These are phyloP conservation scores for Colletotrichum sp. DNA, from an alignment of 2,329 filamentous ascomycete genomes.

Conservation along the genomic window DNA sequence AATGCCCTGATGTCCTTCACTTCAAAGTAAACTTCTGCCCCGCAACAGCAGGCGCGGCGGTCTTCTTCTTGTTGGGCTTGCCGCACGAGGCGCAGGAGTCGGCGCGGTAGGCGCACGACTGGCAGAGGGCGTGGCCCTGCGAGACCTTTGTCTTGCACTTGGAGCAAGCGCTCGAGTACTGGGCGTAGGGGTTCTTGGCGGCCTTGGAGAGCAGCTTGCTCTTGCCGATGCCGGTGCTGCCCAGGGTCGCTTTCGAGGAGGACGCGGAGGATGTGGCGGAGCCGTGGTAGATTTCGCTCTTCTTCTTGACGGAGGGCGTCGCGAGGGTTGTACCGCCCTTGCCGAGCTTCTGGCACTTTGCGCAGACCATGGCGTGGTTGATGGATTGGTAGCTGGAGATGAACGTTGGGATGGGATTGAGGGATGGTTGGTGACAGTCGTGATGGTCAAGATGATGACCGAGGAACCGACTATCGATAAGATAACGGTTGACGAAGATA, in stretches of 20 bases:
- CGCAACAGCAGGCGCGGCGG: slow-evolving; percentile 57
- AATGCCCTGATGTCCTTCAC: slow-evolving; percentile 35
- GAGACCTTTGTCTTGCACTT: slow-evolving; percentile 69
- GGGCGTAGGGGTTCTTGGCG: slow-evolving; percentile 70
- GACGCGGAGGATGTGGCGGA: slow-evolving; percentile 54
- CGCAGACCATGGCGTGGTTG: slow-evolving; percentile 60
- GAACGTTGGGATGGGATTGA: not conserved
- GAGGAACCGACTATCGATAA: not conserved
- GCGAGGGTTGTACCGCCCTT: slow-evolving; percentile 63
- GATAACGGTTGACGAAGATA: not conserved
- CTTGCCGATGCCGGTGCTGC: slow-evolving; percentile 65
- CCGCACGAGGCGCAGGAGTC: slow-evolving; percentile 69
- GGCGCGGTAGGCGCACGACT: slow-evolving; percentile 66
- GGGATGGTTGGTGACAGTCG: not conserved
- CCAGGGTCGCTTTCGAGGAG: slow-evolving; percentile 55
- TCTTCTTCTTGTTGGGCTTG: slow-evolving; percentile 59
- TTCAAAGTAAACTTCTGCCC: slow-evolving; percentile 69
- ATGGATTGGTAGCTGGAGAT: not conserved
- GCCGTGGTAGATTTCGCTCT: slow-evolving; percentile 70
- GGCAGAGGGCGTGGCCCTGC: slow-evolving; percentile 64
- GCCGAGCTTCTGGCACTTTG: slow-evolving; percentile 66
- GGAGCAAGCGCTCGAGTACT: slow-evolving; percentile 65
- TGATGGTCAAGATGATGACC: not conserved
- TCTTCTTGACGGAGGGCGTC: slow-evolving; percentile 70
- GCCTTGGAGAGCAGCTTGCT: slow-evolving; percentile 69